A percentile compares a stretch with the other conserved stretches of the same genome.
Conservation (phyloP, 2,329 filamentous ascomycete species). For the Phaeophleospora eucalypticola region DNA sequence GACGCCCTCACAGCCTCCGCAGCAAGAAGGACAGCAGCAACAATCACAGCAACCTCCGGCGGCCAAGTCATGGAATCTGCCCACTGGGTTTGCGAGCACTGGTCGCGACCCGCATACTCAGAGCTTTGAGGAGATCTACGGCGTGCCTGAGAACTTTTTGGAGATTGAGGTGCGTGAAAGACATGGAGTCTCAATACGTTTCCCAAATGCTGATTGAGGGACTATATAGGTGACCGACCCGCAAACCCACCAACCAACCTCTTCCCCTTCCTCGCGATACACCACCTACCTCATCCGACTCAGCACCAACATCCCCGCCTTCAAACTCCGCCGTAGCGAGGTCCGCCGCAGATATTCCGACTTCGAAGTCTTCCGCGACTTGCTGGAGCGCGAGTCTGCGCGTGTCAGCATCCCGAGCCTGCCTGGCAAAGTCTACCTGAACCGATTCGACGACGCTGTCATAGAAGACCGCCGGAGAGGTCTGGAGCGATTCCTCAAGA, state of each 20-base stretch:
- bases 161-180: constrained; percentile 81
- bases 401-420: constrained; percentile 93
- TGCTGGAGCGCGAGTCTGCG: constrained; percentile 90
- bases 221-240: constrained; percentile 77
- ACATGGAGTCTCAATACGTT: not conserved
- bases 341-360: constrained; percentile 95
- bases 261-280: constrained; percentile 58
- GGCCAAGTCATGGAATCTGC: constrained; percentile 13
- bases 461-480: constrained; percentile 92
- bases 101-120: constrained; percentile 48
- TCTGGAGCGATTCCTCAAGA: constrained; percentile 92
- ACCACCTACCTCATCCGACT: constrained; percentile 98
- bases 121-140: constrained; percentile 98
- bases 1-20: constrained; percentile 6
- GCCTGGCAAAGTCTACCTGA: constrained; percentile 96
- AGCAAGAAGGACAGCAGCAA: constrained; percentile 4
- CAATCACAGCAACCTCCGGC: constrained; percentile 1
- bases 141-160: constrained; percentile 95
- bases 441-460: constrained; percentile 95
- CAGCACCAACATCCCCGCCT: constrained; percentile 96
- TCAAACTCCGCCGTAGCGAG: constrained; percentile 80
- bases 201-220: no score
- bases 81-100: constrained; percentile 32
- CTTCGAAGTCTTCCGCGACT: constrained; percentile 98
- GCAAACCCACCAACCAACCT: constrained; percentile 84